Conservation (phyloP, 164 flowering plant species). For the Liriodendron chinense region DNA sequence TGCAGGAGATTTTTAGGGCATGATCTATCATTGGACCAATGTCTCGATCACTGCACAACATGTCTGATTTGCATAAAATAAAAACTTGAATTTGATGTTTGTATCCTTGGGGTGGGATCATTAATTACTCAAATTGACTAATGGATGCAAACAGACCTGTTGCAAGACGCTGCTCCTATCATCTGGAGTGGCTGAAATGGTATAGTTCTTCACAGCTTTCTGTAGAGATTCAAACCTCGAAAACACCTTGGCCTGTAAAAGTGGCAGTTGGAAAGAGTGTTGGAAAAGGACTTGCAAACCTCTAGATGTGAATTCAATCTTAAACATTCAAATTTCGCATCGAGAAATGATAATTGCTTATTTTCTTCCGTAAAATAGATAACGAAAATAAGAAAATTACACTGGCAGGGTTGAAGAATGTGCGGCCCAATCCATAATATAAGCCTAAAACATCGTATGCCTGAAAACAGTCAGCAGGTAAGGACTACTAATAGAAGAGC, state of each 20-base stretch:
- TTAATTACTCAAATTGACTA: background rate
- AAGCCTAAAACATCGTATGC: constrained; percentile 80
- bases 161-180: constrained; percentile 78
- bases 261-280: background rate
- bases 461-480: constrained; percentile 32
- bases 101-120: background rate
- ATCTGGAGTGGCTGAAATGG: constrained; percentile 80
- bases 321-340: constrained; percentile 3
- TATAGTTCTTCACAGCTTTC: constrained; percentile 73
- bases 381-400: constrained; percentile 33
- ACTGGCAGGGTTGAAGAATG: constrained; percentile 92
- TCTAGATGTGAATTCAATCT: background rate
- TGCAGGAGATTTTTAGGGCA: background rate
- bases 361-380: background rate
- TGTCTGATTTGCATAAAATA: background rate
- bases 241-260: constrained; percentile 68
- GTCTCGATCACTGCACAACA: background rate
- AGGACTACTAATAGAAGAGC: background rate
- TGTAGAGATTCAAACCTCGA: constrained; percentile 50
- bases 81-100: background rate
- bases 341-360: background rate
- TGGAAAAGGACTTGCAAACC: background rate
- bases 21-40: background rate
- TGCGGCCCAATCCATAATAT: constrained; percentile 84
- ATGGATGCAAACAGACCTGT: constrained; percentile 47